These are phyloP conservation scores for Taphrina wiesneri DNA, from an alignment of 1,139 yeast species.

Conservation along the genomic window DNA sequence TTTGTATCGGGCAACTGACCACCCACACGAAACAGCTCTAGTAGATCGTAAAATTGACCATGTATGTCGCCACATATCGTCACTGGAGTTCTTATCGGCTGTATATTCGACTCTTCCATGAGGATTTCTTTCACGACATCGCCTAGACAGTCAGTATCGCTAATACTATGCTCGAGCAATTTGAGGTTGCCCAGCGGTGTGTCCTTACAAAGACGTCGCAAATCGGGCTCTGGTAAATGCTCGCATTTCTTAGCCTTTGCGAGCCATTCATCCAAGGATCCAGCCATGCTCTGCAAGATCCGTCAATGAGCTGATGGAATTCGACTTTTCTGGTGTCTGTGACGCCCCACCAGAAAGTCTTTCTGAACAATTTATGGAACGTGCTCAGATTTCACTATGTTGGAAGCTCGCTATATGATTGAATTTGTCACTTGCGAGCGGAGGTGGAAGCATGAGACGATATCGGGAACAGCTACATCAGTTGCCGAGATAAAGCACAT, in stretches of 20 bases:
- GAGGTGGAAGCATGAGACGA: neutral
- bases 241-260: slow-evolving; percentile 26
- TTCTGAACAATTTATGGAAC: no score
- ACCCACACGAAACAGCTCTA: slow-evolving; percentile 85
- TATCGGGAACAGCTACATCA: neutral
- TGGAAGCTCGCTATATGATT: neutral
- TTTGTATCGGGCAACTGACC: slow-evolving; percentile 90
- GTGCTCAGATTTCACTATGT: no score
- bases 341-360: no score
- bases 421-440: neutral
- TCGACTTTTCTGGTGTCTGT: no score
- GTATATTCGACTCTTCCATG: slow-evolving; percentile 94
- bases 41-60: slow-evolving; percentile 93
- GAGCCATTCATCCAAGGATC: slow-evolving; percentile 25
- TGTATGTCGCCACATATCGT: slow-evolving; percentile 99
- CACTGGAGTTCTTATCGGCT: slow-evolving; percentile 96
- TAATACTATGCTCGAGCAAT: neutral
- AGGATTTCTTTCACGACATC: slow-evolving; percentile 85
- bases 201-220: slow-evolving; percentile 26
- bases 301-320: neutral
- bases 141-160: slow-evolving; percentile 67
- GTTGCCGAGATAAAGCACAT: neutral
- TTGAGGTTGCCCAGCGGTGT: neutral
- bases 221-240: slow-evolving; percentile 32
- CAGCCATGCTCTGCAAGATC: slow-evolving; percentile 3